phyloP scores from a whole-genome alignment of 176 grass and related monocot species.

The Ampelocalamus luodianensis region DNA sequence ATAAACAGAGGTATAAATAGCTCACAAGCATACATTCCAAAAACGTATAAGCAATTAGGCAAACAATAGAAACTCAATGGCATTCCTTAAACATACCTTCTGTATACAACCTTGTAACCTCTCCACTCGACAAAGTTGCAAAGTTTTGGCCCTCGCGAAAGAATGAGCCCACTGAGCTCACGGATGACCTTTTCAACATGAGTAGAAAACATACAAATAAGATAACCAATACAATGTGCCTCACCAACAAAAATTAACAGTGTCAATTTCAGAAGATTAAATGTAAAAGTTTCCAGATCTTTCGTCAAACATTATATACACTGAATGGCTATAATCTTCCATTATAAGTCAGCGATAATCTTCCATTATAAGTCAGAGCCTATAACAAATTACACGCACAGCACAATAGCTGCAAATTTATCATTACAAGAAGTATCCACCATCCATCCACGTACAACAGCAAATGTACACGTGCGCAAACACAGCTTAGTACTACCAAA shows the following conservation, averaged over 20 bases:
- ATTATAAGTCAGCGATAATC: too few relatives aligned
- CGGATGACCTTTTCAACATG: slow-evolving; percentile 75
- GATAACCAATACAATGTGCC: neutral
- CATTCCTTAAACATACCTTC: slow-evolving; percentile 63
- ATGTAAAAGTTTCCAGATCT: slow-evolving; percentile 20
- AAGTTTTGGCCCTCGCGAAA: slow-evolving; percentile 83
- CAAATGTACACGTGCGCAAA: neutral
- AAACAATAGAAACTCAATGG: slow-evolving; percentile 3
- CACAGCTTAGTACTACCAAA: neutral
- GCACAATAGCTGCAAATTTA: slow-evolving; percentile 9
- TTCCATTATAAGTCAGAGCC: neutral
- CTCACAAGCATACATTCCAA: slow-evolving; percentile 17
- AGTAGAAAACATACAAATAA: slow-evolving; percentile 1
- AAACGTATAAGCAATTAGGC: neutral
- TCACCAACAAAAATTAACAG: slow-evolving; percentile 13
- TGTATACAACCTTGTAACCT: slow-evolving; percentile 95
- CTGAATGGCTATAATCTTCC: too few relatives aligned
- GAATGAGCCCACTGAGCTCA: slow-evolving; percentile 91
- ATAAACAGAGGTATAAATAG: slow-evolving; percentile 38
- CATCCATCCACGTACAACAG: slow-evolving; percentile 15
- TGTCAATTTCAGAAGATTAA: slow-evolving; percentile 2
- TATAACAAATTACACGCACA: neutral
- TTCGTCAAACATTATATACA: neutral
- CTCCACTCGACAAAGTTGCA: slow-evolving; percentile 99
- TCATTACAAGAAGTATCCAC: neutral